Base-by-base conservation (phyloP, 345 rosid genomes). In the Sonneratia caseolaris region DNA sequence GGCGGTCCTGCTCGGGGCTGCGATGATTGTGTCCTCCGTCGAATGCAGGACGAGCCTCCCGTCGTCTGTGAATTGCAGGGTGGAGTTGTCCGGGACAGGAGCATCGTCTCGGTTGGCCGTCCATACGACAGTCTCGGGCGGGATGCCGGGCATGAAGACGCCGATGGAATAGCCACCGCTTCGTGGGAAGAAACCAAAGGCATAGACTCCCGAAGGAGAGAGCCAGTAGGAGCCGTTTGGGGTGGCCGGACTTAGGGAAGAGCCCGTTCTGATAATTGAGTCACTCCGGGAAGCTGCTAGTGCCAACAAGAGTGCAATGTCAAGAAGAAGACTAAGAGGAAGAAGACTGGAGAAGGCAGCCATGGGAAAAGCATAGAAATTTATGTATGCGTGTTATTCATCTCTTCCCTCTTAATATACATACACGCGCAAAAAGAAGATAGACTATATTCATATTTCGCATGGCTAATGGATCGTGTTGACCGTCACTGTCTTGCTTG, bases 201-300 rank as follows among this genome's bases (percentile, higher is more conserved):
- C 77, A 5, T 75, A 82, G 27, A 40, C 71, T 42, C 82, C 75
- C 4, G 83, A 82, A 68, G 79, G 68, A 18, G 87, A 84, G 48
- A 42, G 4, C 87, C 85, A 82, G 19, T 74, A 71, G 9, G 76
- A 35, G 40, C 64, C 32, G 10, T 0, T 4, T 22, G 14, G 5
- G 47, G 21, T 13, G 10, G 56, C 56, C n/a, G 85, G 76, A 1
- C 47, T 71, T 16, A 82, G 65, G 40, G 76, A 67, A 71, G 79
- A 76, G 45, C 73, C 76, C 3, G 10, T 22, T 24, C 2, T 73
- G 56, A 77, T 82, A 40, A 42, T 80, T 35, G 16, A 27, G 32
- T 27, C 32, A 27, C 0, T 1, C 32, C 32, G 21, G 9, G 70
- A 75, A 12, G 56, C 56, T 51, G 21, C 56, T 18, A 15, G 12